Conservation (phyloP, 768 basidiomycete genomes). For the Lactifluus hygrophoroides region DNA sequence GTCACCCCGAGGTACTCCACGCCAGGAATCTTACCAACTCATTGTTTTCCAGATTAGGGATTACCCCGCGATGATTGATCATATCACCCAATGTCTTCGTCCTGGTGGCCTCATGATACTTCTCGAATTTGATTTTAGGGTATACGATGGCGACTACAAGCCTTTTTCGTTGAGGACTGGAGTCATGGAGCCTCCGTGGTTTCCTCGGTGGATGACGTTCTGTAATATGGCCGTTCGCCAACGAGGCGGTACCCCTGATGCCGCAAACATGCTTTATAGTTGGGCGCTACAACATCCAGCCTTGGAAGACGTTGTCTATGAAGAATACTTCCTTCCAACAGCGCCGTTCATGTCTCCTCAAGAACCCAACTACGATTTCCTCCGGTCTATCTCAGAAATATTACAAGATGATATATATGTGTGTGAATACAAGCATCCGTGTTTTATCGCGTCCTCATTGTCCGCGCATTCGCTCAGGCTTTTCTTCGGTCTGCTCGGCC, state of each 20-base stretch:
- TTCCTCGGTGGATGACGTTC: slow-evolving; percentile 54
- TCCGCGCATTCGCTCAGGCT: slow-evolving; percentile 32
- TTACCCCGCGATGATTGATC: slow-evolving; percentile 53
- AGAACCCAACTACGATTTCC: slow-evolving; percentile 25
- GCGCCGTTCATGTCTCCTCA: slow-evolving; percentile 38
- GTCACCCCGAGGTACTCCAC: background rate
- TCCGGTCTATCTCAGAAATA: slow-evolving; percentile 18
- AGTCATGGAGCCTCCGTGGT: slow-evolving; percentile 44
- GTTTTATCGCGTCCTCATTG: background rate
- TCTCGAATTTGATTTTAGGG: slow-evolving; percentile 59
- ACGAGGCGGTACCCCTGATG: slow-evolving; percentile 56
- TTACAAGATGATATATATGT: slow-evolving; percentile 59
- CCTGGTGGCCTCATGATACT: slow-evolving; percentile 62
- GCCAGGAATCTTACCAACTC: no score
- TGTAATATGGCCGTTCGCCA: slow-evolving; percentile 43
- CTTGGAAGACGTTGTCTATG: slow-evolving; percentile 51
- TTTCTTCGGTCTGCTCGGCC: slow-evolving; percentile 63
- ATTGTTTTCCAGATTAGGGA: slow-evolving; percentile 49
- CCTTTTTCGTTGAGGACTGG: slow-evolving; percentile 37
- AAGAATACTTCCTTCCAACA: slow-evolving; percentile 56
- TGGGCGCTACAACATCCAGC: slow-evolving; percentile 48
- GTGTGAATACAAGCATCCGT: background rate
- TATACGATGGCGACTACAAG: slow-evolving; percentile 45
- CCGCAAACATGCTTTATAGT: slow-evolving; percentile 43
- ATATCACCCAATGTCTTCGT: slow-evolving; percentile 56